phyloP scores from a whole-genome alignment of 1,284 basidiomycete species.

The Irpex lacteus region DNA sequence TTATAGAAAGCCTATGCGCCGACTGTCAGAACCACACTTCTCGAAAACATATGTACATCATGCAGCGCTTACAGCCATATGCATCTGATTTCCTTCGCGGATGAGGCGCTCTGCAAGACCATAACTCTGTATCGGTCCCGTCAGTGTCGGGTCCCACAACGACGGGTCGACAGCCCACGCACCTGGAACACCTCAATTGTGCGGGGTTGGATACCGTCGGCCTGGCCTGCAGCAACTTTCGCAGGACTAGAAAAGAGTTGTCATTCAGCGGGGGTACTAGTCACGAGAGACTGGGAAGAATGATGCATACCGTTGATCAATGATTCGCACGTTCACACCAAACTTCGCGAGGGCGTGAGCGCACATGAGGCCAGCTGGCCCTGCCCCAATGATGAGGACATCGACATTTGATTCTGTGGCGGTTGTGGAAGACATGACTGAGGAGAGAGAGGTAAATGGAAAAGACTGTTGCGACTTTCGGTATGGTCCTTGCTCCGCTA shows the following conservation, averaged over 20 bases:
- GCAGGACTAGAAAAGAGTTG: constrained; percentile 38
- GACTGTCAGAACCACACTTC: neutral
- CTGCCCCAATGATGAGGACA: constrained; percentile 34
- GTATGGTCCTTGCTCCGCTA: neutral
- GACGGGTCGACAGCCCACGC: neutral
- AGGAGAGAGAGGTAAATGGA: neutral
- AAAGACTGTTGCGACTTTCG: neutral
- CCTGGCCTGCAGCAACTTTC: constrained; percentile 67
- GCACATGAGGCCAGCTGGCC: constrained; percentile 33
- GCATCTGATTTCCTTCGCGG: constrained; percentile 65
- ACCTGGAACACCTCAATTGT: constrained; percentile 79
- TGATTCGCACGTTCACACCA: constrained; percentile 30
- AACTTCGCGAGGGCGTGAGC: constrained; percentile 27
- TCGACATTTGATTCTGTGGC: constrained; percentile 20
- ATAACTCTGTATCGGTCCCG: constrained; percentile 52
- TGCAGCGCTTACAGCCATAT: constrained; percentile 50
- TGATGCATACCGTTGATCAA: constrained; percentile 17
- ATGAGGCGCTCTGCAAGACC: constrained; percentile 65
- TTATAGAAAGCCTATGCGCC: constrained; percentile 68
- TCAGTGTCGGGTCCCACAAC: neutral
- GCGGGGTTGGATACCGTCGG: constrained; percentile 76
- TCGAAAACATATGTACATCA: neutral
- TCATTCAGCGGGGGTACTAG: neutral
- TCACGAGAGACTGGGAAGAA: neutral
- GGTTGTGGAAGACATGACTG: constrained; percentile 4